Base-by-base conservation (phyloP, 805 yeast genomes). In the Ogataea sp. region DNA sequence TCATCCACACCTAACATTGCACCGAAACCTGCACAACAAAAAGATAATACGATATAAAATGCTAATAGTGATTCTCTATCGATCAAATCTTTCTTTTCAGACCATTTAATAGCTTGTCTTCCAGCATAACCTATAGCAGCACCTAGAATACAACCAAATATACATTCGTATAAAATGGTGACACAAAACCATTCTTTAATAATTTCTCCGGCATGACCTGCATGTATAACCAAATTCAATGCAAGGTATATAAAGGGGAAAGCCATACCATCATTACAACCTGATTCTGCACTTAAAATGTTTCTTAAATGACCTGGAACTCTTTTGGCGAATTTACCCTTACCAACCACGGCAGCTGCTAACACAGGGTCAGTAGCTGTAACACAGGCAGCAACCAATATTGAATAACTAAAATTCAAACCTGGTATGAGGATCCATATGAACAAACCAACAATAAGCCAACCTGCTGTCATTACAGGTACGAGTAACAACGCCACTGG, bases 341-440 rank as follows among this genome's bases (percentile, higher is more conserved):
- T 78, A 63, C 81, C 80, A 24, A 82, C 85, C 31, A 80, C 80
- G 2, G 85, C 83, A 32, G 82, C 82, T 3, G 83, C 79, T 51
- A 80, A 65, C 33, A 81, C 83, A 3, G 88, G 89, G 56, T 81
- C 89, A 0, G 89, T 81, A 7, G 88, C 87, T 0, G 89, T 81
- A 38, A 80, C 73, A 55, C 88, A 80, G 2, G 84, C 84, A 10
- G 78, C 70, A 1, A 81, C 76, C 38, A 80, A 62, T 25, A 81
- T 67, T 6, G 77, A 74, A 37, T 78, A 73, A 17, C 73, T 57
- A 53, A 73, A 79, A 26, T 62, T 58, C 41, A 80, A 61, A 23
- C 70, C 70, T 0, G 85, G 85, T 25, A 80, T 71, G 36, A 80
- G 62, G 7, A 65, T 59, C 77, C 80, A 81, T 25, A 79, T 67